Base-by-base conservation (phyloP, 208 protist species). In the Crithidia brevicula region DNA sequence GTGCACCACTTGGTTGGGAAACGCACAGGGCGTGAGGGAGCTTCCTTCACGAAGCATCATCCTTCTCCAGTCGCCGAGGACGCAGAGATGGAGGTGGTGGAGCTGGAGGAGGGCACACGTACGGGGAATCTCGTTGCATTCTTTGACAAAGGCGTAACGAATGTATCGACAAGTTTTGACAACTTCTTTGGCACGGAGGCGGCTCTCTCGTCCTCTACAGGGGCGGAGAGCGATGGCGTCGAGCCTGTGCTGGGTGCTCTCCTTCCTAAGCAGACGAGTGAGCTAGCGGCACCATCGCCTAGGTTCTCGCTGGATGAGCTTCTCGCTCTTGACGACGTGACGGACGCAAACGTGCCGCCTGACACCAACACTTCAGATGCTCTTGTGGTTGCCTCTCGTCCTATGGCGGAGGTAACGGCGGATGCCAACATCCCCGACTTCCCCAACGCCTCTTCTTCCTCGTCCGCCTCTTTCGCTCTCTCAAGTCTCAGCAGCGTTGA, bases 91-190 rank as follows among this genome's bases (percentile, higher is more conserved):
- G 83, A 83, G 13, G 64, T 72, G 46, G 60, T 85, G 18, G 69
- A 77, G 59, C 20, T 86, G 23, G 67, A 47, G n/a, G 60, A 77
- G 1, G 73, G 75, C 34, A 67, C 76, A 3, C 74, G 65, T 50
- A 88, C 85, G 0, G 73, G 75, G 4, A 71, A 75, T 20, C 80
- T 91, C 43, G 78, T 79, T 13, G 67, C 72, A 0, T 85, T 87
- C 57, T 67, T 88, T 5, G 57, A 76, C 31, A 23, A 61, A n/a
- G 75, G 73, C 7, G 50, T 69, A n/a, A 68, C 56, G 36, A 61
- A 74, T 11, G 66, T 77, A 22, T 30, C 73, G n/a, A 84, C 86
- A 20, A 76, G 4, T 33, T 85, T 86, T 64, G 80, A 86, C 57
- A 86, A 85, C 38, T 86, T 81, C 43, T 31, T 91, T 20, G 73